A percentile compares a stretch with the other conserved stretches of the same genome.
phyloP scores from a whole-genome alignment of 306 rosid species.

The Medicago lupulina region DNA sequence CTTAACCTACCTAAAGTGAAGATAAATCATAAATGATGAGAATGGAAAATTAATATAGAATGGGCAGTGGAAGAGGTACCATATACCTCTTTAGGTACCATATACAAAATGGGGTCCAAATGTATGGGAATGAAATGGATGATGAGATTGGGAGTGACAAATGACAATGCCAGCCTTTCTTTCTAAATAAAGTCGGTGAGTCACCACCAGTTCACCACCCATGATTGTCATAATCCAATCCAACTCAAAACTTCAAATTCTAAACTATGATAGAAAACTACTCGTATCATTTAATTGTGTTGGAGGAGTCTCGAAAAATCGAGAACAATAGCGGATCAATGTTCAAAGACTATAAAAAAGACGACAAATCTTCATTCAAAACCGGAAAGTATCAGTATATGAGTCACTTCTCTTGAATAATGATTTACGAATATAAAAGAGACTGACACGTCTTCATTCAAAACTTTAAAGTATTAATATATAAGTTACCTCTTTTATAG shows the following conservation, averaged over 20 bases:
- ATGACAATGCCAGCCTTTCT: conserved; percentile 3
- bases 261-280: not conserved
- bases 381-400: too few species aligned
- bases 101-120: conserved; percentile 5
- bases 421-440: too few species aligned
- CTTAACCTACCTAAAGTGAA: not conserved
- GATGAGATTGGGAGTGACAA: not conserved
- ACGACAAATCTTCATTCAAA: too few species aligned
- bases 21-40: not conserved
- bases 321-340: too few species aligned
- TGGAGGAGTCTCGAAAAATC: too few species aligned
- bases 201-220: conserved; percentile 26
- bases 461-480: too few species aligned
- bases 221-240: conserved; percentile 20
- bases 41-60: not conserved
- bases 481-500: too few species aligned
- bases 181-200: not conserved
- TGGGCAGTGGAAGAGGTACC: conserved; percentile 10
- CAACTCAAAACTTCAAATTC: conserved; percentile 20
- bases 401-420: too few species aligned
- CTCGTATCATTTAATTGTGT: not conserved
- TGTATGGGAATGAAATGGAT: not conserved
- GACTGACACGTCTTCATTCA: too few species aligned
- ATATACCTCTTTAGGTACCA: not conserved
- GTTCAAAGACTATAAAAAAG: too few species aligned